phyloP scores from a whole-genome alignment of 1,139 yeast species.

The Kurtzmaniella quercitrusa region DNA sequence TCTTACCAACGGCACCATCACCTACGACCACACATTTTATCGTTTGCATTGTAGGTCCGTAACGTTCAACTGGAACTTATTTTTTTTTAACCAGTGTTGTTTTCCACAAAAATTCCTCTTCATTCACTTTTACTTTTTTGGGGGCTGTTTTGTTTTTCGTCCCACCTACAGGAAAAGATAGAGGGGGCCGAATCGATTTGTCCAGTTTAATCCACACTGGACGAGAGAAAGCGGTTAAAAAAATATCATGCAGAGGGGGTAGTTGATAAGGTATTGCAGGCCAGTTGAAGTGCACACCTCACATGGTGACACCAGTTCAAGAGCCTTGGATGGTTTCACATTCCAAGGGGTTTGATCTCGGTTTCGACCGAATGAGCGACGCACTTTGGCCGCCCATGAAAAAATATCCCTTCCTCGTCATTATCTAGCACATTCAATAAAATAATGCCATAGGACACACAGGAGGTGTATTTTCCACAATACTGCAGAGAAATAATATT shows the following conservation, averaged over 20 bases:
- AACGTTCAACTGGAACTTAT: background rate
- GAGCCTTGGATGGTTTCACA: too few relatives aligned
- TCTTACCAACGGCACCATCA: slow-evolving; percentile 97
- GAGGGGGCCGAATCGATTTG: too few relatives aligned
- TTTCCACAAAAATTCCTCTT: background rate
- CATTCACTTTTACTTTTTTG: background rate
- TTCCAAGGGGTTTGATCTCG: too few relatives aligned
- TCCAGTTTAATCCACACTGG: too few relatives aligned
- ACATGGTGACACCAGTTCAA: too few relatives aligned
- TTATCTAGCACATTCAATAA: too few relatives aligned
- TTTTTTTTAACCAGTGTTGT: slow-evolving; percentile 2
- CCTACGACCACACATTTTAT: slow-evolving; percentile 96
- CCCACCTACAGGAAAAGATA: background rate
- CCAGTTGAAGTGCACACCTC: too few relatives aligned
- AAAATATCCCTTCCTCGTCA: background rate
- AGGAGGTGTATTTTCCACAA: background rate
- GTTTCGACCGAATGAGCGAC: background rate
- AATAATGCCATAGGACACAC: too few relatives aligned
- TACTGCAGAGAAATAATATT: background rate
- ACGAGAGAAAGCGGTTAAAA: background rate
- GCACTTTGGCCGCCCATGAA: background rate
- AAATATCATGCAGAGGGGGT: background rate
- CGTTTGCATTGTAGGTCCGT: slow-evolving; percentile 55
- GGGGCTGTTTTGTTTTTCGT: background rate
- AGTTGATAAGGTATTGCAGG: too few relatives aligned